These are phyloP conservation scores for Lactarius quietus DNA, from an alignment of 768 basidiomycete genomes.

Conservation along the genomic window DNA sequence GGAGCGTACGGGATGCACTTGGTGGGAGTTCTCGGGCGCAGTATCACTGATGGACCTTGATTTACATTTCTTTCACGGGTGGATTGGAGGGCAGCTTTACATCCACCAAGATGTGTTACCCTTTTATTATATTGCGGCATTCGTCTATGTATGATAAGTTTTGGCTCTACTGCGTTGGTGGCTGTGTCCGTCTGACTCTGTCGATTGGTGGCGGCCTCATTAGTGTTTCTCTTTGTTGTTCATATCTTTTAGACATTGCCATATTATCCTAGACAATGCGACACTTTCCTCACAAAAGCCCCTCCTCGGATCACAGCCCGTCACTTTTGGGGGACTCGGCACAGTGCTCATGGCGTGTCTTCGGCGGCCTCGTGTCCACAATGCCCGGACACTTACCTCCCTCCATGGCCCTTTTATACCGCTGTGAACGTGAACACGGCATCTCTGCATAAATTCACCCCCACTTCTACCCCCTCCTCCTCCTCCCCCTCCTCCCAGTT, in stretches of 20 bases:
- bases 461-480: background rate
- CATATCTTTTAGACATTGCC: no score
- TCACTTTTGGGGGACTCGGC: background rate
- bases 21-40: conserved; percentile 53
- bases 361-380: conserved; percentile 19
- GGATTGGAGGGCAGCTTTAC: conserved; percentile 2
- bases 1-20: conserved; percentile 81
- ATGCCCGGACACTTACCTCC: background rate
- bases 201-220: background rate
- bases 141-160: conserved; percentile 18
- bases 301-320: background rate
- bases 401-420: conserved; percentile 13
- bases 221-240: background rate
- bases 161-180: background rate
- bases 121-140: conserved; percentile 16
- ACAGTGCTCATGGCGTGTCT: background rate
- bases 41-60: conserved; percentile 17
- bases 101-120: background rate
- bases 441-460: conserved; percentile 6
- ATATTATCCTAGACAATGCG: background rate
- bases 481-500: background rate
- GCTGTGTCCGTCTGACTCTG: background rate
- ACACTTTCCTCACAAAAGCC: background rate
- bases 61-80: background rate
- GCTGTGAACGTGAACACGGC: background rate